Evolutionary conservation across 306 rosid species (phyloP).

Genomic region (Quercus wislizeni): DNA sequence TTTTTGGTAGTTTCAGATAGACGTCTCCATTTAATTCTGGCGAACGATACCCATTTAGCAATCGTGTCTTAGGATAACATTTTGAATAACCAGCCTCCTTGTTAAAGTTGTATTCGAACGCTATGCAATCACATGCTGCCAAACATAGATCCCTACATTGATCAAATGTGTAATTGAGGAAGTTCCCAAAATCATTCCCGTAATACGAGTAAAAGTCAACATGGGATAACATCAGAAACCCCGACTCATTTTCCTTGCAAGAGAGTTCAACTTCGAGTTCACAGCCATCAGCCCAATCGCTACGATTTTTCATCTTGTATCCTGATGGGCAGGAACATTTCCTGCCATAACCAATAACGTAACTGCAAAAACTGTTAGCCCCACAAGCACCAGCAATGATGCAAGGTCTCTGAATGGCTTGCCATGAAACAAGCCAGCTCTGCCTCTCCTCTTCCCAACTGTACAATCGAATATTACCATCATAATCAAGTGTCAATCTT

Average conservation of each 20-base stretch:
- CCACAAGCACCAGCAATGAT: conserved; percentile 34
- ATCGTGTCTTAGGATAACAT: conserved; percentile 25
- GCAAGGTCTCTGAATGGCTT: conserved; percentile 11
- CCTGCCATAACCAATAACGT: conserved; percentile 12
- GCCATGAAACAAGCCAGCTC: conserved; percentile 33
- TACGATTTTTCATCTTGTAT: not conserved
- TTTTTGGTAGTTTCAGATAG: conserved; percentile 26
- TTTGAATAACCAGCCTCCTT: not conserved
- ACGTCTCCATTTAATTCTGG: not conserved
- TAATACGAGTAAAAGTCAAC: conserved; percentile 16
- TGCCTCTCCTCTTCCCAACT: not conserved
- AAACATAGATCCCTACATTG: conserved; percentile 30
- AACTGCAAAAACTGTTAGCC: conserved; percentile 21
- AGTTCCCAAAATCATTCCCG: conserved; percentile 24
- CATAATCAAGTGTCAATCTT: conserved; percentile 23
- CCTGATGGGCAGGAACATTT: conserved; percentile 34
- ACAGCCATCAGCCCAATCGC: conserved; percentile 47
- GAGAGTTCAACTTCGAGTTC: conserved; percentile 26
- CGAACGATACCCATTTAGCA: conserved; percentile 25
- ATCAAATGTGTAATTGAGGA: not conserved
- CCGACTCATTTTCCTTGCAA: conserved; percentile 12
- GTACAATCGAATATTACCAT: conserved; percentile 37
- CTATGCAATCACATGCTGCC: conserved; percentile 20
- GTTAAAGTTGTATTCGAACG: conserved; percentile 8
- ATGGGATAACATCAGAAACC: not conserved